These are phyloP conservation scores for Cyclotella cryptica DNA, from an alignment of 108 stramenopile species.

Conservation along the genomic window DNA sequence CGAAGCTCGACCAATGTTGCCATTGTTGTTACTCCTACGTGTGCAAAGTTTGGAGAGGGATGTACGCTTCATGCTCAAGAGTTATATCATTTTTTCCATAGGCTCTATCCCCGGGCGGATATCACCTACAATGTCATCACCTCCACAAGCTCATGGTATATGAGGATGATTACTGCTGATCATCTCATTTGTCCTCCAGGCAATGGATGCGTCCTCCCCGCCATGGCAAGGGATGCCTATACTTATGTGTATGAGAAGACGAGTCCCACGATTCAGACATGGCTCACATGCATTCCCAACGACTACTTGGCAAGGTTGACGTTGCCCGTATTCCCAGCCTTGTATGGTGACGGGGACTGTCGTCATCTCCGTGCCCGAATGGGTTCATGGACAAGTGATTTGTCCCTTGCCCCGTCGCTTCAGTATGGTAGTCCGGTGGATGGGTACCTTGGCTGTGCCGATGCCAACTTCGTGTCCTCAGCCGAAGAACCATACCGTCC, in stretches of 20 bases:
- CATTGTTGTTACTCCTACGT: slow-evolving; percentile 39
- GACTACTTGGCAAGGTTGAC: slow-evolving; percentile 29
- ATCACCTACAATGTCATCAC: slow-evolving; percentile 37
- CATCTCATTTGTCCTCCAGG: slow-evolving; percentile 41
- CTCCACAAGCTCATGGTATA: slow-evolving; percentile 37
- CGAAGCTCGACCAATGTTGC: slow-evolving; percentile 46
- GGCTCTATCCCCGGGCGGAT: slow-evolving; percentile 40
- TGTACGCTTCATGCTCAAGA: slow-evolving; percentile 42
- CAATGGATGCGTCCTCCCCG: slow-evolving; percentile 35
- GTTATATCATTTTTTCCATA: slow-evolving; percentile 34
- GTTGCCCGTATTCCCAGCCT: slow-evolving; percentile 24
- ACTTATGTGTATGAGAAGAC: slow-evolving; percentile 42
- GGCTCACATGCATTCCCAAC: slow-evolving; percentile 31
- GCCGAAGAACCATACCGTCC: slow-evolving; percentile 38
- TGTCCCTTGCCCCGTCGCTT: slow-evolving; percentile 27
- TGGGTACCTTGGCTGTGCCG: slow-evolving; percentile 52
- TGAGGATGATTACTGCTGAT: slow-evolving; percentile 47
- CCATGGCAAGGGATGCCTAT: slow-evolving; percentile 42
- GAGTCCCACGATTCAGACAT: slow-evolving; percentile 34
- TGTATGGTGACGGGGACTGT: slow-evolving; percentile 32
- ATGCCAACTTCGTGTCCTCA: slow-evolving; percentile 34
- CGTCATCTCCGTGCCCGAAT: slow-evolving; percentile 44
- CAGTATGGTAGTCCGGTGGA: slow-evolving; percentile 39
- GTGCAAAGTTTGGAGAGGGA: slow-evolving; percentile 44
- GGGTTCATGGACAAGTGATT: slow-evolving; percentile 30